Base-by-base conservation (phyloP, 139 green algal genomes). In the Chlamydomonas eustigma region DNA sequence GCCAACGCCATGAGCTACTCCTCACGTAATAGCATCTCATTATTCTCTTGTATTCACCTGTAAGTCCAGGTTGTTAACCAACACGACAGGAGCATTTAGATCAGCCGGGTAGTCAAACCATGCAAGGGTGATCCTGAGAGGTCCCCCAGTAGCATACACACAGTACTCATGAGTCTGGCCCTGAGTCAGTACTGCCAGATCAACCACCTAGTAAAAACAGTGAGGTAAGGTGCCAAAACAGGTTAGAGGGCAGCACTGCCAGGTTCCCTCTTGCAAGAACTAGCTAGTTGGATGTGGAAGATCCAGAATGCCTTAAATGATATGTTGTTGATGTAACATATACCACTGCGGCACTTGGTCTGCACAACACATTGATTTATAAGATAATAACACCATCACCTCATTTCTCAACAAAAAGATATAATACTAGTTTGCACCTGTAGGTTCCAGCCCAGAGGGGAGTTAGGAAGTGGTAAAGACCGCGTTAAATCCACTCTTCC, bases 11-110 rank as follows among this genome's bases (percentile, higher is more conserved):
- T n/a, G n/a, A n/a, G n/a, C n/a, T n/a, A n/a, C n/a, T n/a, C n/a
- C n/a, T n/a, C n/a, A n/a, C n/a, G n/a, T n/a, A n/a, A n/a, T n/a
- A n/a, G n/a, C n/a, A n/a, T n/a, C n/a, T n/a, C n/a, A n/a, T n/a
- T n/a, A n/a, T n/a, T n/a, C n/a, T n/a, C n/a, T n/a, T n/a, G n/a
- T 35, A 24, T 51, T 25, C n/a, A 75, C 75, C 51, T 82, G 77
- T 32, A 98, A 87, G 77, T 97, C 91, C 32, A 98, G 82, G 78
- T 98, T 87, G 75, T 98, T 97, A 22, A 97, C 90, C 30, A 98
- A 22, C 18, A 50, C 28, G 33, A 12, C 6, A 18, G 8, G 8
- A 28, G 66, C 66, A 50, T 44, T 50, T 12, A 74, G 24, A 50
- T 74, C 64, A 2, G 64, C 75, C 34, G 88, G 88, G 25, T 64